Evolutionary conservation across 106 monocot species (phyloP).

Genomic region (Allium cepa): DNA sequence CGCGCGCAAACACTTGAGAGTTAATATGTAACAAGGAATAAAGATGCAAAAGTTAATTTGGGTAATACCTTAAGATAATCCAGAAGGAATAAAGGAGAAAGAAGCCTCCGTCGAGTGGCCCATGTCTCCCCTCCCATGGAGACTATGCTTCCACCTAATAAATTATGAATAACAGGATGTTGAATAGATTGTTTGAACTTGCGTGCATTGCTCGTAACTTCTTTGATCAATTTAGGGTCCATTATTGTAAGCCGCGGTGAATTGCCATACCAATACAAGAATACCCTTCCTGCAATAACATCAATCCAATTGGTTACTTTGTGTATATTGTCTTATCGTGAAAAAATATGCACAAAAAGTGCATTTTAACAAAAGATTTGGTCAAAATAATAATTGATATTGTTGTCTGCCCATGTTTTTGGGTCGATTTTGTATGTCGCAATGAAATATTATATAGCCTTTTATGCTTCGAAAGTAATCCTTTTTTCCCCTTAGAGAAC

Average conservation of each 20-base stretch:
- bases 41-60: too few relatives aligned
- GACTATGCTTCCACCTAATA: conserved; percentile 8
- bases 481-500: too few relatives aligned
- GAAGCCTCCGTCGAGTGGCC: background rate
- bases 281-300: conserved; percentile 4
- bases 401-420: too few relatives aligned
- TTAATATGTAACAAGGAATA: too few relatives aligned
- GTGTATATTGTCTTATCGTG: too few relatives aligned
- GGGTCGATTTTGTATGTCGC: too few relatives aligned
- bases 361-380: too few relatives aligned
- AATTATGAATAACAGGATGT: conserved; percentile 7
- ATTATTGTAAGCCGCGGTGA: conserved; percentile 3
- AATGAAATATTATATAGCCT: too few relatives aligned
- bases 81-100: conserved; percentile 4
- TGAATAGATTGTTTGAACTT: conserved; percentile 9
- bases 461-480: too few relatives aligned
- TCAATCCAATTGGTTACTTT: background rate
- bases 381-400: too few relatives aligned
- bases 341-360: too few relatives aligned
- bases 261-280: conserved; percentile 10
- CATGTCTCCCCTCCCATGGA: conserved; percentile 2
- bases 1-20: too few relatives aligned
- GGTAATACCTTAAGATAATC: conserved; percentile 5
- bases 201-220: conserved; percentile 2
- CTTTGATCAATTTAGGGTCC: conserved; percentile 11